Evolutionary conservation across 306 rosid species (phyloP).

Genomic region (Trifolium repens): DNA sequence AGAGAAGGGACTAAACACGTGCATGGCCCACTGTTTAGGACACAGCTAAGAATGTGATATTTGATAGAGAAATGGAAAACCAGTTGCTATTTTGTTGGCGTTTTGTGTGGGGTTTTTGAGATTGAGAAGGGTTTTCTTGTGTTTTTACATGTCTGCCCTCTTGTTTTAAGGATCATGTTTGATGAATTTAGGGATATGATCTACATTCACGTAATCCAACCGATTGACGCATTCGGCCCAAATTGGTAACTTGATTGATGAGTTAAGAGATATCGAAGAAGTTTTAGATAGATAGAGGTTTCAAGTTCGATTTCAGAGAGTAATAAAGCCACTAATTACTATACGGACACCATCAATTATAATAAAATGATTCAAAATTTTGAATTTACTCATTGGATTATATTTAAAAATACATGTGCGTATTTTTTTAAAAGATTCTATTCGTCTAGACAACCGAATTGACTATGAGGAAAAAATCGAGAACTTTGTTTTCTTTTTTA

Average conservation of each 20-base stretch:
- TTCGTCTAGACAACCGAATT: background rate
- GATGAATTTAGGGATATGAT: background rate
- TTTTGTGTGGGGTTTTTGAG: slow-evolving; percentile 33
- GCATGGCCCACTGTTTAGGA: slow-evolving; percentile 75
- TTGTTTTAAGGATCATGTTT: background rate
- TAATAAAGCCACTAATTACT: no score
- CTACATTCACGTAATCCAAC: background rate
- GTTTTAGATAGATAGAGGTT: no score
- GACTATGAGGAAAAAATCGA: background rate
- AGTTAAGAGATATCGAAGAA: no score
- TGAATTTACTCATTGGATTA: no score
- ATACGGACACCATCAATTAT: background rate
- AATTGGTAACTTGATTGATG: no score
- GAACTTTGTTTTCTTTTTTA: background rate
- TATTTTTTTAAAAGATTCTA: no score
- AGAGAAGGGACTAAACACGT: slow-evolving; percentile 27
- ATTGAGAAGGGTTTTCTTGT: slow-evolving; percentile 18
- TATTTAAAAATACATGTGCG: no score
- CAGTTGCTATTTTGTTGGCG: slow-evolving; percentile 52
- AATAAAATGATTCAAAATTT: background rate
- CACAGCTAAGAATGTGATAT: slow-evolving; percentile 75
- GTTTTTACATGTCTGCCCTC: slow-evolving; percentile 43
- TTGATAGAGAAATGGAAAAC: slow-evolving; percentile 47
- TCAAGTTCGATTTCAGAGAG: no score
- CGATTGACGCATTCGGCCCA: background rate